Base-by-base conservation (phyloP, 352 stramenopile genomes). In the Pythium dissimile region DNA sequence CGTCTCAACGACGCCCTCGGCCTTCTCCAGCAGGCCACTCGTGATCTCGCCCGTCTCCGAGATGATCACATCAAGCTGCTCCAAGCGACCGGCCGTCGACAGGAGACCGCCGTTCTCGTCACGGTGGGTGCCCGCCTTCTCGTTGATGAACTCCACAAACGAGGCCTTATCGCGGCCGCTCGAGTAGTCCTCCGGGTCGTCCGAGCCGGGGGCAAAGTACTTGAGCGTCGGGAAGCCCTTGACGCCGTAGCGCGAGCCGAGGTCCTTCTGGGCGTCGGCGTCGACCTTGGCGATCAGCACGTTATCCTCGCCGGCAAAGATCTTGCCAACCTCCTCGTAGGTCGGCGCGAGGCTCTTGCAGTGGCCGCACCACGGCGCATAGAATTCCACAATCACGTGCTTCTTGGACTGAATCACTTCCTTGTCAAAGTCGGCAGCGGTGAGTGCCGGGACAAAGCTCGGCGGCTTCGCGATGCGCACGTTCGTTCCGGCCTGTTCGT, bases 301-400 rank as follows among this genome's bases (percentile, higher is more conserved):
- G 39, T 85, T 76, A 28, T 88, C 80, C 44, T 93, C 86, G 13
- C 82, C 80, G 35, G 73, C 69, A 55, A 79, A 93, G 37, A 94
- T 79, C 46, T 77, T 81, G 28, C 53, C 84, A 50, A 95, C 78
- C 37, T 92, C 75, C 54, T 97, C 86, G 79, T 94, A 98, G 24
- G 80, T 89, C 3, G 92, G 92, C 8, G 86, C 83, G 31, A 98
- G 70, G 39, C 61, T 71, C 80, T 97, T 96, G 86, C 92, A 98
- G 82, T 98, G 92, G 46, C 92, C 92, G 61, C 90, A 97, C 90
- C 91, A 98, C 24, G 92, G 92, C 27, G 92, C 92, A 69, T 96
- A 97, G 68, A 98, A 98, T 67, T 98, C 89, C 8, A 98, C 91
- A 30, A 98, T 66, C 44, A 71, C 71, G 69, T 95, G 83, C 65